Base-by-base conservation (phyloP, 306 rosid species). In the Prinsepia uniflora region DNA sequence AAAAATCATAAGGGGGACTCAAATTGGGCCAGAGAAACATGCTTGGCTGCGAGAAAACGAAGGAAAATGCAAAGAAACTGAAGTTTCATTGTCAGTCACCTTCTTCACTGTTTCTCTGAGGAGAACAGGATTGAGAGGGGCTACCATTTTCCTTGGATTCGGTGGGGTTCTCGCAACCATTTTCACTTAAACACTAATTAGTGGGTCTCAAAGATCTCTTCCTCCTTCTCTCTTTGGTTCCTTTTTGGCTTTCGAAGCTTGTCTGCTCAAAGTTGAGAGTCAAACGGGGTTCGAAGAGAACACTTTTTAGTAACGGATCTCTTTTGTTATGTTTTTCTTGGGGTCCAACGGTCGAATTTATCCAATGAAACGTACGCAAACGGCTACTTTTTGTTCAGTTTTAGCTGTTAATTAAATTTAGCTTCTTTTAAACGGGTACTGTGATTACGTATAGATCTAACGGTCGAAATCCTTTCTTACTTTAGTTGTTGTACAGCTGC, bases 111-210 rank as follows among this genome's bases (percentile, higher is more conserved):
- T 94, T 79, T 94, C 99, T 75, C 90, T 86, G 47, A 94, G 82
- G 10, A 86, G 87, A 81, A 78, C 70, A 46, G 97, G 97, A 60
- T 87, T 81, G 36, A 94, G 91, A 63, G 91, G 72, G 10, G 98
- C 95, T 56, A 82, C 78, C 79, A 82, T 78, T 72, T 73, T 89
- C 83, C 50, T 91, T 57, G 82, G 88, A 75, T 87, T 89, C 47
- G 84, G 91, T 85, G 99, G 97, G 82, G 88, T 87, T 91, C 91
- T 94, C 0, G 99, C 97, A 42, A 94, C 97, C 99, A 94, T 94
- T 77, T 81, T 84, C 10, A 64, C 56, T 46, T 67, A 58, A 79
- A 45, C 77, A 72, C 79, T 36, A 63, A 10, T 19, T 52, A 52
- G 81, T 90, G 88, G 86, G 82, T 80, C 82, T 82, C 52, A 45